Conservation (phyloP, 2,329 filamentous ascomycete species). For the Sordariomycetes sp. region DNA sequence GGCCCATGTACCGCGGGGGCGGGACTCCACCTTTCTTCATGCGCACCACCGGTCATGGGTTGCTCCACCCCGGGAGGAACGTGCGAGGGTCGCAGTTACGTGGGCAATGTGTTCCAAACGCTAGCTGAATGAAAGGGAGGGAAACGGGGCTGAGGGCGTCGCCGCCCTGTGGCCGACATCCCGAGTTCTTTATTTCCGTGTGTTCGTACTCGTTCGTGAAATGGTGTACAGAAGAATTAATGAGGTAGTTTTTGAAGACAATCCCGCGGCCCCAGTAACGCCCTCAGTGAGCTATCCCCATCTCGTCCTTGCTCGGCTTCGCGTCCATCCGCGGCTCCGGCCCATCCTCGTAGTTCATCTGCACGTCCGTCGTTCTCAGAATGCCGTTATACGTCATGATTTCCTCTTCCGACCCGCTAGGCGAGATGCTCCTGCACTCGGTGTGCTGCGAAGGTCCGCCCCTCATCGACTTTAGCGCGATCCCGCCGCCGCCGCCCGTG, state of each 20-base stretch:
- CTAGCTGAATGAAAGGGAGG: too few relatives aligned
- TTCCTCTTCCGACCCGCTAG: slow-evolving; percentile 21
- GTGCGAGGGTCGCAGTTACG: too few relatives aligned
- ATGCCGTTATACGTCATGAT: slow-evolving; percentile 26
- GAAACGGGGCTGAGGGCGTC: too few relatives aligned
- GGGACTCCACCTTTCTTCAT: too few relatives aligned
- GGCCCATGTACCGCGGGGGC: too few relatives aligned
- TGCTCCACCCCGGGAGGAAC: too few relatives aligned
- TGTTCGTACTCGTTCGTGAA: too few relatives aligned
- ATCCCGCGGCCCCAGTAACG: not conserved
- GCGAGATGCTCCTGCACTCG: slow-evolving; percentile 19
- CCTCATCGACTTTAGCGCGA: slow-evolving; percentile 11
- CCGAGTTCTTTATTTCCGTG: too few relatives aligned
- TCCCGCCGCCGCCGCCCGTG: not conserved
- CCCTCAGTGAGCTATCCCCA: not conserved
- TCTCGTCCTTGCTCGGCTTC: not conserved
- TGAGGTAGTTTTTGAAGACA: too few relatives aligned
- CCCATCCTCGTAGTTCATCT: slow-evolving; percentile 11
- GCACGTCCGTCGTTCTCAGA: slow-evolving; percentile 18
- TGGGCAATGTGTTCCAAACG: too few relatives aligned
- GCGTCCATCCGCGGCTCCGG: not conserved
- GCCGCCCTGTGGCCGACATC: too few relatives aligned
- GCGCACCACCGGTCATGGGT: too few relatives aligned
- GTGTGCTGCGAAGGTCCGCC: slow-evolving; percentile 13
- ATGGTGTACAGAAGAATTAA: not conserved